Base-by-base conservation (phyloP, 2,329 filamentous ascomycete genomes). In the Basipetospora sp. region DNA sequence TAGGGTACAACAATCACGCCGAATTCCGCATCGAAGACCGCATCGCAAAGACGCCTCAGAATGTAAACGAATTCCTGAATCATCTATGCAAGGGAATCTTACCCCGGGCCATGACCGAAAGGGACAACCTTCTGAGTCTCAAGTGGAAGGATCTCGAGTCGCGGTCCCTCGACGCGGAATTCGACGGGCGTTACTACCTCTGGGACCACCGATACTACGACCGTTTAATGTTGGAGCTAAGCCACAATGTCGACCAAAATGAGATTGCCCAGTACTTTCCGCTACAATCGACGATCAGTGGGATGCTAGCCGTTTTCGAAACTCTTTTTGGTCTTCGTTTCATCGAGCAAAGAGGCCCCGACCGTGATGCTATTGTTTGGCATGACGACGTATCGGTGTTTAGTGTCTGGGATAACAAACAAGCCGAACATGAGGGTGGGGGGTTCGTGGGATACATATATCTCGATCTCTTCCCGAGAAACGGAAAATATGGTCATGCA, bases 241-340 rank as follows among this genome's bases (percentile, higher is more conserved):
- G 88, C 51, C 88, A 77, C 54, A 77, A 73, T 48, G 77, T 90
- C 32, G 80, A 88, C 45, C 81, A 88, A 54, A 74, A 77, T 48
- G 73, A 77, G 52, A 82, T 90, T 49, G 76, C 83, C 8, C 80
- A 90, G 57, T 90, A 87, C 58, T 90, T 90, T 60, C 83, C 84
- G 4, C 66, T 88, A 5, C 67, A 75, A 42, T 71, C 74, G 11
- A 85, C 80, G 0, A 77, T 90, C 36, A 67, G 69, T 19, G 78
- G 75, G 40, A 88, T 92, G 83, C 65, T 90, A 34, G 69, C 75
- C 48, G 88, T 88, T 49, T 90, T 90, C 45, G 81, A 90, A 57
- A 69, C 83, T 53, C 66, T 90, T 5, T 85, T 92, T 46, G 84
- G 83, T 13, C 65, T 92, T 26, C 72, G 74, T 4, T 90, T 90